phyloP scores from a whole-genome alignment of 371 early-diverging fungal species.

The Blakeslea trispora region DNA sequence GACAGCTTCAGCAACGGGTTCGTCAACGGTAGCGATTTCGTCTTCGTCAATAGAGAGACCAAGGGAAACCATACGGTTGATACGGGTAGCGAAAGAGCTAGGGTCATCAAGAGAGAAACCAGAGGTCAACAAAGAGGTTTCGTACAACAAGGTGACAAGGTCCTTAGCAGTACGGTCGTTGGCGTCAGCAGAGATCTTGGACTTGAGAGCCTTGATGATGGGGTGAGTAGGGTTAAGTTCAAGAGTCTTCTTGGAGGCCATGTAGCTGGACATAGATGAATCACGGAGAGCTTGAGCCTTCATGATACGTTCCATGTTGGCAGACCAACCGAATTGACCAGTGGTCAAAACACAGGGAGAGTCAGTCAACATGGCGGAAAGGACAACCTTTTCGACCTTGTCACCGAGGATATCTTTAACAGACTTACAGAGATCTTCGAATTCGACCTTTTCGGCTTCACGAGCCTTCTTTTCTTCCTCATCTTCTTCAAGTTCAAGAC shows the following conservation, averaged over 20 bases:
- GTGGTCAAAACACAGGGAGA: constrained; percentile 98
- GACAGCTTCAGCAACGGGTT: constrained; percentile 50
- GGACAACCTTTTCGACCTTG: constrained; percentile 97
- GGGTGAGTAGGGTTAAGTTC: constrained; percentile 96
- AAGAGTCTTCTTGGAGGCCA: constrained; percentile 98
- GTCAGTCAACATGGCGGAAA: constrained; percentile 93
- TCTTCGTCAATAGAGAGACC: constrained; percentile 93
- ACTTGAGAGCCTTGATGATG: constrained; percentile 91
- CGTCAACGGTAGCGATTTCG: constrained; percentile 53
- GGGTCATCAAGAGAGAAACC: constrained; percentile 98
- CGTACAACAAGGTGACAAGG: constrained; percentile 90
- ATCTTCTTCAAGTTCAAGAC: constrained; percentile 97
- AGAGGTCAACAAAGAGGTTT: constrained; percentile 92
- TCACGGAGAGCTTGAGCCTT: constrained; percentile 98
- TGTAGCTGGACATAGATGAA: constrained; percentile 93
- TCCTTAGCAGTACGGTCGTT: constrained; percentile 98
- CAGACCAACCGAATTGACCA: constrained; percentile 98
- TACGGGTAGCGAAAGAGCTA: constrained; percentile 88
- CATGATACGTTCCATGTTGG: constrained; percentile 99
- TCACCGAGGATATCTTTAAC: constrained; percentile 95
- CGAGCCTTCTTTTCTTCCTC: constrained; percentile 92
- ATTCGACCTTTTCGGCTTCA: constrained; percentile 86
- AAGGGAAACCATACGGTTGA: constrained; percentile 98
- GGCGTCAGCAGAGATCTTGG: constrained; percentile 88
- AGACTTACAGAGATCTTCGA: constrained; percentile 80